These are phyloP conservation scores for Leccinum uliginosum DNA, from an alignment of 768 basidiomycete genomes.

Conservation along the genomic window DNA sequence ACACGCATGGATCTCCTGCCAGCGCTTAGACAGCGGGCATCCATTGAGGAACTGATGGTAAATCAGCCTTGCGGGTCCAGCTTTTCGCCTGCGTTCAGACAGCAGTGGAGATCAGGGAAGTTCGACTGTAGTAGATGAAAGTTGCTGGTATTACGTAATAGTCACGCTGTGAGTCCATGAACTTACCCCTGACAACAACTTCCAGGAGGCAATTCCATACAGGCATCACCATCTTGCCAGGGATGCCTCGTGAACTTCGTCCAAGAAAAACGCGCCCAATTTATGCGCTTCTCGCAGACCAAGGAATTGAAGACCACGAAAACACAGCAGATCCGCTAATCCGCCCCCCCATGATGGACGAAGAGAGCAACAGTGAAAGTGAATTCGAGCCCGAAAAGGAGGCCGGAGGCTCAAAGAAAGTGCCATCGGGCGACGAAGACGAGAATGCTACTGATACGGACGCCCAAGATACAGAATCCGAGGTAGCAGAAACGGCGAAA, in stretches of 20 bases:
- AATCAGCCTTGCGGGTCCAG: too few species aligned
- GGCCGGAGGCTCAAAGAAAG: conserved; percentile 26
- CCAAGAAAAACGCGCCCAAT: conserved; percentile 49
- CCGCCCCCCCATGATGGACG: conserved; percentile 6
- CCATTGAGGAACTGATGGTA: too few species aligned
- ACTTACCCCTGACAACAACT: neutral
- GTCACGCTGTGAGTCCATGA: neutral
- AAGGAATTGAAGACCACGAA: conserved; percentile 29
- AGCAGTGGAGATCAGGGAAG: too few species aligned
- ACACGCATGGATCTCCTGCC: too few species aligned
- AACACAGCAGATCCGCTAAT: conserved; percentile 41
- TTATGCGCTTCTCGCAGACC: conserved; percentile 40
- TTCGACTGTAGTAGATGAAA: too few species aligned
- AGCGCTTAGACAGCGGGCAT: too few species aligned
- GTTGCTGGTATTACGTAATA: neutral
- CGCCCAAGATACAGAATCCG: conserved; percentile 6
- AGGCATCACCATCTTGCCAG: neutral
- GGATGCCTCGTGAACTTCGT: conserved; percentile 55
- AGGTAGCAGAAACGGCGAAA: conserved; percentile 17
- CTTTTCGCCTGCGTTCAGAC: too few species aligned
- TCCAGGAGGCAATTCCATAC: neutral
- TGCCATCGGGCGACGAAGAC: conserved; percentile 33
- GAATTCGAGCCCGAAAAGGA: conserved; percentile 49
- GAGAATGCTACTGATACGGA: conserved; percentile 25
- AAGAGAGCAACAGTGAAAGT: conserved; percentile 41